These are phyloP conservation scores for Candida sphagnicola DNA, from an alignment of 805 yeast genomes.

Conservation along the genomic window DNA sequence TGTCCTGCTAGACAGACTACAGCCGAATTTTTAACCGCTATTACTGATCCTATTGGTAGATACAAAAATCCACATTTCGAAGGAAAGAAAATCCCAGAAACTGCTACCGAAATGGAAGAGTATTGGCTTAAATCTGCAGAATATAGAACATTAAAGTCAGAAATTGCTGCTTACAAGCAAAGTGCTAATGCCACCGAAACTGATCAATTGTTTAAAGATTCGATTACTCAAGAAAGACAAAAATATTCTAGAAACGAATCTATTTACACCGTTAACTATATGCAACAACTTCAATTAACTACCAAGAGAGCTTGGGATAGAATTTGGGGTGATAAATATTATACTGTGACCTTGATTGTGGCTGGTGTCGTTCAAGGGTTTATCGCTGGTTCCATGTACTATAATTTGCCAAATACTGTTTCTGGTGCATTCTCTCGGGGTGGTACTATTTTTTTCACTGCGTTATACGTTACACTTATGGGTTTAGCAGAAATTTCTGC, in stretches of 20 bases:
- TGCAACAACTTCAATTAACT: constrained; percentile 47
- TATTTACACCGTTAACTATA: constrained; percentile 40
- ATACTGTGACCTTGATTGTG: constrained; percentile 39
- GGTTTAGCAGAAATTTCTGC: constrained; percentile 43
- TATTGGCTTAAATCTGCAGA: constrained; percentile 52
- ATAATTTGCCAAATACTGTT: constrained; percentile 46
- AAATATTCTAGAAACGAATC: constrained; percentile 34
- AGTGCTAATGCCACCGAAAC: constrained; percentile 25
- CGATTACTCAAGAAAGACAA: constrained; percentile 35
- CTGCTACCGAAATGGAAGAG: constrained; percentile 57
- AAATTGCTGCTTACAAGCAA: constrained; percentile 17
- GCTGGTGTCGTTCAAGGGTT: constrained; percentile 57
- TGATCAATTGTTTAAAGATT: constrained; percentile 26
- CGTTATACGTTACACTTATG: constrained; percentile 49
- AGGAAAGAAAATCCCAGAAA: constrained; percentile 47
- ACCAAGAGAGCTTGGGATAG: constrained; percentile 51
- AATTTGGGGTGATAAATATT: constrained; percentile 53
- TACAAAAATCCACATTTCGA: constrained; percentile 45
- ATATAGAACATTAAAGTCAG: constrained; percentile 15
- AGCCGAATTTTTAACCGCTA: constrained; percentile 67
- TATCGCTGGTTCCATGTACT: constrained; percentile 61
- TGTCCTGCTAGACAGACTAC: constrained; percentile 66
- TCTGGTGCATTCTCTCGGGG: constrained; percentile 61
- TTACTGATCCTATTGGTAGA: constrained; percentile 66
- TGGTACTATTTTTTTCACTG: constrained; percentile 57